Base-by-base conservation (phyloP, 306 rosid genomes). In the Mucuna pruriens region DNA sequence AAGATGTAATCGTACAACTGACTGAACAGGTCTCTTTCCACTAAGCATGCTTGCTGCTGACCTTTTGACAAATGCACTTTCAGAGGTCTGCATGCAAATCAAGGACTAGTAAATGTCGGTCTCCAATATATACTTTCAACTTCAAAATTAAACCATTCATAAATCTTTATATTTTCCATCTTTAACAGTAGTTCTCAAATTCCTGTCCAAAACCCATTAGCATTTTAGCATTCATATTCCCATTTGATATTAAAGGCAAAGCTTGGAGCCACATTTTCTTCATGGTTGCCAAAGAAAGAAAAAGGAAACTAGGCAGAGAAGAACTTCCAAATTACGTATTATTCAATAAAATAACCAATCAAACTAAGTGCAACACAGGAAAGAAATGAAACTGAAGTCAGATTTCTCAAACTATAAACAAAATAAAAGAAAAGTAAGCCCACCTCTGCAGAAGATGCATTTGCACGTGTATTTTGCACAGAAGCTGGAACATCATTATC, bases 11-110 rank as follows among this genome's bases (percentile, higher is more conserved):
- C 99, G 86, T 85, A 96, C 99, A 78, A 85, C 97, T 85, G 90
- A 84, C 84, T 88, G 97, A 63, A 86, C 94, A 81, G 97, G 95
- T 87, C 94, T 92, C 91, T 88, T 96, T 84, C 99, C 98, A 89
- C 97, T 93, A 71, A 96, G 97, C 99, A 96, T 96, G 85, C 99
- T 92, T 61, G 99, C 97, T 33, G 99, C 98, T 25, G 99, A 91
- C 87, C 78, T 92, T 80, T 88, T 90, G 74, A 92, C 97, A 85
- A 90, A 84, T 31, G 87, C 83, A 83, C 89, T 79, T 49, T 90
- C 97, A 15, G 97, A 85, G 52, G 82, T 60, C 99, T 96, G 91
- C 71, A 85, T 5, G 67, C 25, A 75, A 71, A 78, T 72, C 75
- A 83, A 20, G 71, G 61, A 34, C 33, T 73, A 17, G 39, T 61